Percentiles rank a stretch among this genome's conserved stretches.
phyloP scores from a whole-genome alignment of 805 yeast species.

The Yarrowia deformans region DNA sequence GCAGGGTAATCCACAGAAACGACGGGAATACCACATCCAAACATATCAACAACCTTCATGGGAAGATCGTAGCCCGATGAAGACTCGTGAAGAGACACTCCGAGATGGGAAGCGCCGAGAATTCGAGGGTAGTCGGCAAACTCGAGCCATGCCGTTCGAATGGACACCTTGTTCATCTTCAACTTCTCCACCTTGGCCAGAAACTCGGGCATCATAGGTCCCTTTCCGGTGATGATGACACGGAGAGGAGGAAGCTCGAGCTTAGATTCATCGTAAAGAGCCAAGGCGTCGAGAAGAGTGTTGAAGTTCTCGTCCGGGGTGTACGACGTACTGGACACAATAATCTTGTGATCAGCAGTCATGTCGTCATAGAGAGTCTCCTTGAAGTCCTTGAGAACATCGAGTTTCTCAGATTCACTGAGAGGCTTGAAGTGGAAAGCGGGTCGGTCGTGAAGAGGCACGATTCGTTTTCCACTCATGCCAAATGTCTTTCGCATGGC shows the following conservation, averaged over 20 bases:
- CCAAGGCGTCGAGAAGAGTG: slow-evolving; percentile 71
- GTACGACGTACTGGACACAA: slow-evolving; percentile 89
- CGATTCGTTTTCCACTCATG: slow-evolving; percentile 57
- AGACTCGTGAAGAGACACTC: slow-evolving; percentile 88
- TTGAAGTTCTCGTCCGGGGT: slow-evolving; percentile 94
- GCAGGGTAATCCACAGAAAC: slow-evolving; percentile 79
- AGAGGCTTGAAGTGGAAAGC: slow-evolving; percentile 61
- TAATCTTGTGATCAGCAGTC: slow-evolving; percentile 60
- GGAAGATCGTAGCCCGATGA: slow-evolving; percentile 95
- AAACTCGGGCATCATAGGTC: slow-evolving; percentile 74
- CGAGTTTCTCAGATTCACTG: slow-evolving; percentile 45
- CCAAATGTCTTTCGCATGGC: slow-evolving; percentile 66
- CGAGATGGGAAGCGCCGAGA: slow-evolving; percentile 80
- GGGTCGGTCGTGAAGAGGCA: slow-evolving; percentile 87
- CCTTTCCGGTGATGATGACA: slow-evolving; percentile 95
- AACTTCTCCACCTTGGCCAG: slow-evolving; percentile 56
- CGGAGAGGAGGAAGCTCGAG: slow-evolving; percentile 57
- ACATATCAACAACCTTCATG: slow-evolving; percentile 95
- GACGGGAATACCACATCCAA: slow-evolving; percentile 96
- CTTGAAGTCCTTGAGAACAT: slow-evolving; percentile 52
- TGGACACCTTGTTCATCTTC: slow-evolving; percentile 57
- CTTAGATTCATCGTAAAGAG: slow-evolving; percentile 57
- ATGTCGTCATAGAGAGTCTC: slow-evolving; percentile 51
- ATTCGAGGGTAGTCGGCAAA: slow-evolving; percentile 80
- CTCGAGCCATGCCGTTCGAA: slow-evolving; percentile 77